Conservation (phyloP, 169 alveolate genomes). For the Besnoitia besnoiti region DNA sequence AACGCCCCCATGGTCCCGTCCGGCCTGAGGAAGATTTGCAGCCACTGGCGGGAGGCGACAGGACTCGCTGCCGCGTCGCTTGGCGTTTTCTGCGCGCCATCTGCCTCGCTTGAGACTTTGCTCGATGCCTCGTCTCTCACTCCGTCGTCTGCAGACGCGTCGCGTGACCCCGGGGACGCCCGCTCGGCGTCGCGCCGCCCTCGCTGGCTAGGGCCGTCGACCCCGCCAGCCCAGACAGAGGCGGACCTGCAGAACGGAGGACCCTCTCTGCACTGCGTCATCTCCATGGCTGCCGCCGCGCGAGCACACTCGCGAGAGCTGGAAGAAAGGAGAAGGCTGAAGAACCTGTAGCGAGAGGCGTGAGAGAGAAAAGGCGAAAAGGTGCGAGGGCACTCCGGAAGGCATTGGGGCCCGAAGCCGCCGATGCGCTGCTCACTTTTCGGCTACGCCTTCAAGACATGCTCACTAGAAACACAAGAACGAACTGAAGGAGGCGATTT, state of each 20-base stretch:
- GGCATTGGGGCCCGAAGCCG: too few species aligned
- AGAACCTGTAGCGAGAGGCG: background rate
- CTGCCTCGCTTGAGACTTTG: background rate
- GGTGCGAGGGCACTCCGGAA: too few species aligned
- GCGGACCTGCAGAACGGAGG: slow-evolving; percentile 1
- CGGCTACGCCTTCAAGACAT: too few species aligned
- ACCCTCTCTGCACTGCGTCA: background rate
- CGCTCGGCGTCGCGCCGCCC: background rate
- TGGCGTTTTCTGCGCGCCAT: too few species aligned
- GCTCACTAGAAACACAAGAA: too few species aligned
- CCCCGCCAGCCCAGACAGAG: background rate
- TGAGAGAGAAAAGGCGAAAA: too few species aligned
- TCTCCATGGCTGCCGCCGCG: slow-evolving; percentile 19
- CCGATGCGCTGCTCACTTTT: too few species aligned
- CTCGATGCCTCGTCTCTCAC: background rate
- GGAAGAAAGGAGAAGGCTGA: background rate
- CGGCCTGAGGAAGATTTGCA: background rate
- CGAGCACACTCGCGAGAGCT: background rate
- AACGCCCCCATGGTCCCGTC: slow-evolving; percentile 22
- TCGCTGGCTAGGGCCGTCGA: background rate
- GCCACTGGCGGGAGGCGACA: background rate
- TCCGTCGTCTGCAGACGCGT: background rate
- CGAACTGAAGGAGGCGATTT: too few species aligned
- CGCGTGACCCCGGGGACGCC: too few species aligned
- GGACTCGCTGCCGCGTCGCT: background rate